Evolutionary conservation across 495 filamentous ascomycete genomes (phyloP).

Genomic region (Aspergillus mulundensis): DNA sequence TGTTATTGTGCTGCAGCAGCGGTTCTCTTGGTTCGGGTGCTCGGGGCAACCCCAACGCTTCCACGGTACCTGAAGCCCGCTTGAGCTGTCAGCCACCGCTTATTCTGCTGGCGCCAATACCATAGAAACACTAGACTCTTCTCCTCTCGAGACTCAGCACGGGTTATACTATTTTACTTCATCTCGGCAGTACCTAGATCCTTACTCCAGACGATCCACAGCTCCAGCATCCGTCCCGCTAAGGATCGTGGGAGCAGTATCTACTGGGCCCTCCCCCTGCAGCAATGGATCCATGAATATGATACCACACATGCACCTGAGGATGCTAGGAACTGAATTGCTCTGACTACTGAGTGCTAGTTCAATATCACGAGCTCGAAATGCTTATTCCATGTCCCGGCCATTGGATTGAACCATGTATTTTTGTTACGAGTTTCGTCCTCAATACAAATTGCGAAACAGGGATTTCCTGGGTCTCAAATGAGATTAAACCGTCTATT

Average conservation of each 20-base stretch:
- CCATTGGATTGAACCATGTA: no score
- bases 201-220: not conserved
- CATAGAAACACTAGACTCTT: no score
- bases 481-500: no score
- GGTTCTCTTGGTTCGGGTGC: slow-evolving; percentile 11
- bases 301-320: not conserved
- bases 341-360: no score
- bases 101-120: not conserved
- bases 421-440: no score
- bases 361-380: no score
- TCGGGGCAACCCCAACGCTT: slow-evolving; percentile 19
- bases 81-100: slow-evolving; percentile 2
- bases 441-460: no score
- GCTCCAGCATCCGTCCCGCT: not conserved
- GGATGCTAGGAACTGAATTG: not conserved
- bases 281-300: not conserved
- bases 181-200: not conserved
- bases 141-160: not conserved
- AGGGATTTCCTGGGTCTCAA: no score
- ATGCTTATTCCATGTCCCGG: no score
- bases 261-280: not conserved
- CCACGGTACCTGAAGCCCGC: not conserved
- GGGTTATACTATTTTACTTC: not conserved
- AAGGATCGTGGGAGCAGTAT: not conserved
- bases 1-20: slow-evolving; percentile 15